Base-by-base conservation (phyloP, 352 stramenopile species). In the Pythium oligandrum region DNA sequence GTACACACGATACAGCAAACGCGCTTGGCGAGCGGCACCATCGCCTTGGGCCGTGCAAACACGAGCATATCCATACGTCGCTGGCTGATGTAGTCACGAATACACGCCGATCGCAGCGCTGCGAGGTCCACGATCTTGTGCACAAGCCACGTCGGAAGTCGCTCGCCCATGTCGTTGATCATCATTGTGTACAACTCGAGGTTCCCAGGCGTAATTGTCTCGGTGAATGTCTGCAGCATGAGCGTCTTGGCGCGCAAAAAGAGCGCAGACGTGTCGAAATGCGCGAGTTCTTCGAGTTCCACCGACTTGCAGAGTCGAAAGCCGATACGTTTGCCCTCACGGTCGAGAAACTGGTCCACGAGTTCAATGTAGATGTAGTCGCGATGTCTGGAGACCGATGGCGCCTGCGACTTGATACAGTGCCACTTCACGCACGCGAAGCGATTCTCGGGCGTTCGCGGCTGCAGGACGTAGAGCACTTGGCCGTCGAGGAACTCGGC, bases 321-420 rank as follows among this genome's bases (percentile, higher is more conserved):
- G 40, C 83, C 83, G 11, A 93, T 67, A 10, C 72, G 70, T 12
- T 74, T 70, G 40, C 76, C 79, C 26, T 88, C 71, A 12, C 68
- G 53, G 59, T 88, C 71, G 34, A 76, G 57, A 55, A 93, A 93
- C 34, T 82, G 80, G 61, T 90, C 83, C 48, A 93, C 83, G 35
- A 93, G 63, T 50, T 93, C 83, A 32, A 90, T 72, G 64, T 93
- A 93, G 2, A 93, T 67, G 66, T 90, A 93, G 68, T 93, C 83
- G 3, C 83, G 63, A 46, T 89, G 76, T 49, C 83, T 90, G 48
- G 83, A 70, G 3, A 88, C 80, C 7, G 79, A 87, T 7, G 83
- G 76, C 31, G 83, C 80, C 4, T 88, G 59, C 32, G 80, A 88
- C 43, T 82, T 83, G 58, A 86, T 66, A 49, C 78, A 85, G 48